Evolutionary conservation across 2,329 filamentous ascomycete species (phyloP).

Genomic region (Cladosporium austrohemisphaericum): DNA sequence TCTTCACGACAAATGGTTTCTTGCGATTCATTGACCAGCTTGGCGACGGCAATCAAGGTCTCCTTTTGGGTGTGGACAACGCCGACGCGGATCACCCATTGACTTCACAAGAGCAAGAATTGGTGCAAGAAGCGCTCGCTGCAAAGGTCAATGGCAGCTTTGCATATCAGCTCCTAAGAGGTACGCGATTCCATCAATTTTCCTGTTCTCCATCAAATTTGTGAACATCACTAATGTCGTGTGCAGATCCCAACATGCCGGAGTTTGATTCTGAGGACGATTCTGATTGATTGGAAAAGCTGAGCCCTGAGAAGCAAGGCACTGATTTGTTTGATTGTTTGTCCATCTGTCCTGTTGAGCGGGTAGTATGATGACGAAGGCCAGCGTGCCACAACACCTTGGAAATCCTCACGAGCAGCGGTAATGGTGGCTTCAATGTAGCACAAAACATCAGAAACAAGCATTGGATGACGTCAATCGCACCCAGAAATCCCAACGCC

Average conservation of each 20-base stretch:
- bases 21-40: slow-evolving; percentile 42
- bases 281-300: slow-evolving; percentile 36
- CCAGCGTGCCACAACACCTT: not conserved
- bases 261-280: slow-evolving; percentile 40
- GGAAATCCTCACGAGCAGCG: not conserved
- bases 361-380: too few relatives aligned
- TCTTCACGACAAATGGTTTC: slow-evolving; percentile 53
- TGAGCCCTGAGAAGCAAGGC: not conserved
- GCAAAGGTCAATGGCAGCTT: slow-evolving; percentile 42
- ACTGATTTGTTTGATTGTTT: not conserved
- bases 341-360: too few relatives aligned
- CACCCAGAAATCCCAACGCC: not conserved
- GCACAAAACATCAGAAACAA: slow-evolving; percentile 7
- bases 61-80: slow-evolving; percentile 43
- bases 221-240: not conserved
- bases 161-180: slow-evolving; percentile 43
- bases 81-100: slow-evolving; percentile 42
- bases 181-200: slow-evolving; percentile 30
- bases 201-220: not conserved
- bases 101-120: slow-evolving; percentile 36
- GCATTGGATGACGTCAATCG: slow-evolving; percentile 13
- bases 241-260: slow-evolving; percentile 42
- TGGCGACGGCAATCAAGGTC: slow-evolving; percentile 39
- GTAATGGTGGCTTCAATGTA: not conserved
- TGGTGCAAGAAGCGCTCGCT: slow-evolving; percentile 37